Evolutionary conservation across 2,329 filamentous ascomycete genomes (phyloP).

Genomic region (Venturia aucupariae): DNA sequence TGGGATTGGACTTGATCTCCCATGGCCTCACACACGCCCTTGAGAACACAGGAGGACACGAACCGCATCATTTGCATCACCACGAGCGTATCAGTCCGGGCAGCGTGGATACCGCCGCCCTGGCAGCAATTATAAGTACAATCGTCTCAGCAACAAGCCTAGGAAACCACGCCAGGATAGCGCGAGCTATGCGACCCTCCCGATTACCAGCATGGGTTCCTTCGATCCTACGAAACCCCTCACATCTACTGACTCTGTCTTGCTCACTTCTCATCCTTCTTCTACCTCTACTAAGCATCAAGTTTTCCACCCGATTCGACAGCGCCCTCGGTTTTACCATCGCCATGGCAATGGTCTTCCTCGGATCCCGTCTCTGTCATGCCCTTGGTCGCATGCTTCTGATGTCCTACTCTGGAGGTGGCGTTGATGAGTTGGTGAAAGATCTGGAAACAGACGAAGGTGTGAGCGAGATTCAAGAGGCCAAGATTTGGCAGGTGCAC

Average conservation of each 20-base stretch:
- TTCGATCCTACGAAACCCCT: constrained; percentile 84
- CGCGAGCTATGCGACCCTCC: constrained; percentile 78
- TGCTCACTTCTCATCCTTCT: constrained; percentile 74
- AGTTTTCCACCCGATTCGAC: constrained; percentile 78
- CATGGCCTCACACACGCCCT: constrained; percentile 92
- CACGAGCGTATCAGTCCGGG: constrained; percentile 16
- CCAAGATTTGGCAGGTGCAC: constrained; percentile 97
- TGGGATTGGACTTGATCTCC: constrained; percentile 89
- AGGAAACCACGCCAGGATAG: constrained; percentile 85
- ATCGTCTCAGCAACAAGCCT: constrained; percentile 78
- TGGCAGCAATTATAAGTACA: constrained; percentile 74
- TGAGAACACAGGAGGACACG: constrained; percentile 60
- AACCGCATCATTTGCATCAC: constrained; percentile 56
- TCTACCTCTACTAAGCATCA: constrained; percentile 69
- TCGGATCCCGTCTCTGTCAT: constrained; percentile 75
- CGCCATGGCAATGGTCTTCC: constrained; percentile 76
- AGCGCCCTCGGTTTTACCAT: constrained; percentile 72
- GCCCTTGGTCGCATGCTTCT: constrained; percentile 88
- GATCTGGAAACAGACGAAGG: constrained; percentile 76
- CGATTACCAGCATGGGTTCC: constrained; percentile 44
- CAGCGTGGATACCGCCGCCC: constrained; percentile 65
- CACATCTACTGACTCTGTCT: constrained; percentile 85
- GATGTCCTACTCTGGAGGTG: constrained; percentile 66
- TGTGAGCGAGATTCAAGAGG: constrained; percentile 73
- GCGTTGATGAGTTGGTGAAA: constrained; percentile 65